Evolutionary conservation across 1,139 yeast species (phyloP), one percentile per base, ranked within the genome.

Genomic region (Blastobotrys capitulatus): DNA sequence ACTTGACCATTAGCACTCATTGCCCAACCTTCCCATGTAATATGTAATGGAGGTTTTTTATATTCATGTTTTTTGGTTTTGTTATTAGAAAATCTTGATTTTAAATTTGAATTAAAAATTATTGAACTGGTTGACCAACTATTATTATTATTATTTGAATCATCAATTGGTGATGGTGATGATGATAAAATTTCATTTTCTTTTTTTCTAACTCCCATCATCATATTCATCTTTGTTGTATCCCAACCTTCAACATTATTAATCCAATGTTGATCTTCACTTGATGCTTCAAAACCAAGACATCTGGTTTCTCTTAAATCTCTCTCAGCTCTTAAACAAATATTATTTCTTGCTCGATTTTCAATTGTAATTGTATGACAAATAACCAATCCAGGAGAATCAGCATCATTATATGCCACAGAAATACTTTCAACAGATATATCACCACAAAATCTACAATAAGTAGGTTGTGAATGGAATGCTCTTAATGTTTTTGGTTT

Each of bases 281-380:
- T 73, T 1, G 82, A 88, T 0, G 85, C 80, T 53, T 81, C 86
- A 61, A 87, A 85, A 38, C 96, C 96, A 40, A 84, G 73, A 68
- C 96, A 88, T 70, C 96, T 77, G 40, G 87, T 86, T 69, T 88
- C 96, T 61, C 95, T 76, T 1, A 92, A 88, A 67, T 88, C 96
- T 76, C 96, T 83, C 67, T 88, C 96, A 36, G 86, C 95, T 67
- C 96, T 79, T 49, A 87, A 69, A 66, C 96, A 88, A 44, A 88
- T 88, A 58, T 80, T 83, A 54, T 80, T 84, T 59, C 86, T 85
- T 4, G 95, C 88, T 52, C 83, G 74, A 60, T 84, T 85, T 52
- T 83, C 87, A 46, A 83, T 79, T 46, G 77, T 78, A 60, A 80
- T 81, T 0, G 94, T 83, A 60, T 87, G 96, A 65, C 86, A 71